Evolutionary conservation across 2,329 filamentous ascomycete genomes (phyloP).

Genomic region (Nothophaeocryptopus gaeumannii): DNA sequence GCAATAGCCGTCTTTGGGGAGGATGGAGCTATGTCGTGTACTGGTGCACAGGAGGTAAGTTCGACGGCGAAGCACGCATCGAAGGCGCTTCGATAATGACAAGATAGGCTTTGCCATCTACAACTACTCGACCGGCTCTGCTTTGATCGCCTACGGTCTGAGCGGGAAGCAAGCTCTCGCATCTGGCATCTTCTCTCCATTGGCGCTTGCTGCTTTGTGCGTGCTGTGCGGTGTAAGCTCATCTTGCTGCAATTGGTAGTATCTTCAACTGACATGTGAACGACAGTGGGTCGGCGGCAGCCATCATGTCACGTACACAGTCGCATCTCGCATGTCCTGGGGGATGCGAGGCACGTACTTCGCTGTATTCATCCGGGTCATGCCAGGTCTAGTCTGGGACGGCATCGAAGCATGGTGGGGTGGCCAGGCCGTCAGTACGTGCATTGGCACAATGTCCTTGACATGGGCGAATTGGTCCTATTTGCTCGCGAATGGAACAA

Average conservation of each 20-base stretch:
- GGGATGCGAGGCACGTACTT: conserved; percentile 16
- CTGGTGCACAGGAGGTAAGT: conserved; percentile 14
- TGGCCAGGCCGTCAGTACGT: conserved; percentile 14
- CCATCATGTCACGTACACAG: conserved; percentile 16
- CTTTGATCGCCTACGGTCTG: conserved; percentile 17
- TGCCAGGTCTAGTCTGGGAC: conserved; percentile 18
- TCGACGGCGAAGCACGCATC: neutral
- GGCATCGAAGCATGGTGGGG: conserved; percentile 19
- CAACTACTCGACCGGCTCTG: conserved; percentile 20
- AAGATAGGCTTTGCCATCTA: conserved; percentile 17
- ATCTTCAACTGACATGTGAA: no score
- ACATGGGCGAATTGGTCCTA: conserved; percentile 16
- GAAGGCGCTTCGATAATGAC: neutral
- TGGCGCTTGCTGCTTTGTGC: conserved; percentile 15
- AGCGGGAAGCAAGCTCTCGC: conserved; percentile 19
- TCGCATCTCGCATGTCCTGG: conserved; percentile 11
- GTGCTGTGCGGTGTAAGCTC: conserved; percentile 15
- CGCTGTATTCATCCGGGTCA: conserved; percentile 13
- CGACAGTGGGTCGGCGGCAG: conserved; percentile 12
- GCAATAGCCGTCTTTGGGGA: conserved; percentile 5
- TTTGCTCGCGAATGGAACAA: conserved; percentile 13
- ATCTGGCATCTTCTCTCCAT: conserved; percentile 19
- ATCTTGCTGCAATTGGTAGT: neutral
- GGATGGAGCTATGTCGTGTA: conserved; percentile 8
- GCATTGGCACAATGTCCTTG: conserved; percentile 16